Percentiles rank a stretch among this genome's conserved stretches.
Conservation (phyloP, 2,329 filamentous ascomycete species). For the Mollisiaceae sp. region DNA sequence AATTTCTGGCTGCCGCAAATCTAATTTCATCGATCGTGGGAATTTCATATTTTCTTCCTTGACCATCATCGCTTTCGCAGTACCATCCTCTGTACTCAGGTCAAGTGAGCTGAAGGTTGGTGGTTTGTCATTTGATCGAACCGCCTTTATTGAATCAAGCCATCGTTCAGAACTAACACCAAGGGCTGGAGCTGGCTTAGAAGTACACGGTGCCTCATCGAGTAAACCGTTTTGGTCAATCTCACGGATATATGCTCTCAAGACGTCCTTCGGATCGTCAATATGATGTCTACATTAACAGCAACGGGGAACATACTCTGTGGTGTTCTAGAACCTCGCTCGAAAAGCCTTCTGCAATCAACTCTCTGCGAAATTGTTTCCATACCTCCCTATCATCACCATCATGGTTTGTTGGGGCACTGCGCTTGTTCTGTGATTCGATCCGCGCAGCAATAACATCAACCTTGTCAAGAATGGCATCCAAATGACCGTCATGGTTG, state of each 20-base stretch:
- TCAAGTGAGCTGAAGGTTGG: slow-evolving; percentile 35
- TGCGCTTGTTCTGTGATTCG: slow-evolving; percentile 48
- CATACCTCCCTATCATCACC: slow-evolving; percentile 59
- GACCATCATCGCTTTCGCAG: slow-evolving; percentile 37
- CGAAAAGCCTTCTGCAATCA: slow-evolving; percentile 63
- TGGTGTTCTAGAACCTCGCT: slow-evolving; percentile 59
- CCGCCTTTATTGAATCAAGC: slow-evolving; percentile 31
- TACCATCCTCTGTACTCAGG: slow-evolving; percentile 26
- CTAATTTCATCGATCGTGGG: slow-evolving; percentile 38
- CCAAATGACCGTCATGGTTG: slow-evolving; percentile 46
- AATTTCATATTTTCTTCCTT: slow-evolving; percentile 43
- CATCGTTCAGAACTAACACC: slow-evolving; percentile 35
- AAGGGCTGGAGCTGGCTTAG: slow-evolving; percentile 41
- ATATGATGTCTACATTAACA: neutral
- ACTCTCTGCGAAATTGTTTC: slow-evolving; percentile 62
- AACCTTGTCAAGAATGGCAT: slow-evolving; percentile 64
- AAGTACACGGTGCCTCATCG: slow-evolving; percentile 48
- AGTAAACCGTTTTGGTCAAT: slow-evolving; percentile 61
- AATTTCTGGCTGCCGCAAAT: slow-evolving; percentile 35
- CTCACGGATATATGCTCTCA: slow-evolving; percentile 65
- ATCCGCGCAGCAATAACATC: slow-evolving; percentile 60
- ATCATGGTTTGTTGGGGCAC: slow-evolving; percentile 40
- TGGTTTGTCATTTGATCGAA: slow-evolving; percentile 23
- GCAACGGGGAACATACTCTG: slow-evolving; percentile 52
- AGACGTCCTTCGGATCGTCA: slow-evolving; percentile 53